Percentiles rank a stretch among this genome's conserved stretches.
phyloP scores from a whole-genome alignment of 2,329 filamentous ascomycete species.

The Eurotiales sp. region DNA sequence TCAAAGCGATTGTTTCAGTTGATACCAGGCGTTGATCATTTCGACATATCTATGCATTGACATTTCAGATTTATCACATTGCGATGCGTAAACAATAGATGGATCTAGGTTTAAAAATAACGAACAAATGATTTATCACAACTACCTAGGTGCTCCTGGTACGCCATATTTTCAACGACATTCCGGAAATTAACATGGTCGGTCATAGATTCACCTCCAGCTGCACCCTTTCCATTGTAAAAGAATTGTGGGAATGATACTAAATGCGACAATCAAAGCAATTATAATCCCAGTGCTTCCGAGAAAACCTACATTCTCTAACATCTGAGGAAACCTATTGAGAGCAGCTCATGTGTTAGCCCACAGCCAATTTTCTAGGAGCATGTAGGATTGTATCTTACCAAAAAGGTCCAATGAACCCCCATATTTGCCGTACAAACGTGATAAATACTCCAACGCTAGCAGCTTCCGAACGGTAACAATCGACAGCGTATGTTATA shows the following conservation, averaged over 20 bases:
- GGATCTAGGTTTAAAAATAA: too few species aligned
- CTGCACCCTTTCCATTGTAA: neutral
- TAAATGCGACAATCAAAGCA: constrained; percentile 1
- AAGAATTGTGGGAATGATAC: neutral
- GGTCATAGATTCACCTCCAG: too few species aligned
- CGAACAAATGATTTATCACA: too few species aligned
- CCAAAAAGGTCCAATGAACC: constrained; percentile 37
- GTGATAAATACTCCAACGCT: neutral
- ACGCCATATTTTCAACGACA: too few species aligned
- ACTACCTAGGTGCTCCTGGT: too few species aligned
- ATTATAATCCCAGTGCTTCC: neutral
- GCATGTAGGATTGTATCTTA: constrained; percentile 10
- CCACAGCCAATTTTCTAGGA: neutral
- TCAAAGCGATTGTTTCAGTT: neutral
- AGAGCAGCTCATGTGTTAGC: neutral
- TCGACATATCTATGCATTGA: too few species aligned
- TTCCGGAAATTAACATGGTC: too few species aligned
- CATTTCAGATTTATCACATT: too few species aligned
- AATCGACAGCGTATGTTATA: constrained; percentile 44
- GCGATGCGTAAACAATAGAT: too few species aligned
- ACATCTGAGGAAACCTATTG: constrained; percentile 2
- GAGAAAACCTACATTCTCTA: neutral
- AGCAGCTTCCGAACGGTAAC: constrained; percentile 31
- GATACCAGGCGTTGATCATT: constrained; percentile 5
- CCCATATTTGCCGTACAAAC: constrained; percentile 22